Evolutionary conservation across 345 rosid species (phyloP).

Genomic region (Rhodomyrtus tomentosa): DNA sequence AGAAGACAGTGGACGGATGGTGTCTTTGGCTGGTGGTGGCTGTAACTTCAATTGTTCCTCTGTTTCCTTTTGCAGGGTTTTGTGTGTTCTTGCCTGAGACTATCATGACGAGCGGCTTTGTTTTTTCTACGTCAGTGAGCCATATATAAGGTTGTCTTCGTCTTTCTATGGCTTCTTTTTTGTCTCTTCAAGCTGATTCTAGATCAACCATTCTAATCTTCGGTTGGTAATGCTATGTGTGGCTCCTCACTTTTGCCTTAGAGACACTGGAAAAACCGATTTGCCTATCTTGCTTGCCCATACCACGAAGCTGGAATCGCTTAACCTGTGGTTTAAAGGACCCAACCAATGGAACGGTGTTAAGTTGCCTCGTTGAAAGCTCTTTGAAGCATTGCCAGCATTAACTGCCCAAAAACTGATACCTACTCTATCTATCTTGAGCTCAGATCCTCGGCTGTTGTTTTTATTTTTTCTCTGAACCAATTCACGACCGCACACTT

Average conservation of each 20-base stretch:
- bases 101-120: not conserved
- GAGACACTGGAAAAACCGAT: not conserved
- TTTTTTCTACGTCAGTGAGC: not conserved
- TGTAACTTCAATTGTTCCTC: not conserved
- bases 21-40: not conserved
- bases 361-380: not conserved
- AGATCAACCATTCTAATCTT: not conserved
- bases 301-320: not conserved
- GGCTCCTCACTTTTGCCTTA: not conserved
- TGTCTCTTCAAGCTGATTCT: not conserved
- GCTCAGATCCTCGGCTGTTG: not conserved
- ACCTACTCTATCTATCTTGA: not conserved
- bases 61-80: constrained; percentile 21
- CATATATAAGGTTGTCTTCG: not conserved
- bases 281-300: not conserved
- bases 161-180: not conserved
- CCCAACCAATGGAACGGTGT: not conserved
- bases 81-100: not conserved
- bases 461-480: not conserved
- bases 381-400: not conserved
- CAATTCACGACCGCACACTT: not conserved
- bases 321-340: not conserved
- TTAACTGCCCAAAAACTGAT: not conserved
- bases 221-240: not conserved
- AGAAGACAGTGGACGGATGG: not conserved